Evolutionary conservation across 306 rosid genomes (phyloP).

Genomic region (Fagus crenata): DNA sequence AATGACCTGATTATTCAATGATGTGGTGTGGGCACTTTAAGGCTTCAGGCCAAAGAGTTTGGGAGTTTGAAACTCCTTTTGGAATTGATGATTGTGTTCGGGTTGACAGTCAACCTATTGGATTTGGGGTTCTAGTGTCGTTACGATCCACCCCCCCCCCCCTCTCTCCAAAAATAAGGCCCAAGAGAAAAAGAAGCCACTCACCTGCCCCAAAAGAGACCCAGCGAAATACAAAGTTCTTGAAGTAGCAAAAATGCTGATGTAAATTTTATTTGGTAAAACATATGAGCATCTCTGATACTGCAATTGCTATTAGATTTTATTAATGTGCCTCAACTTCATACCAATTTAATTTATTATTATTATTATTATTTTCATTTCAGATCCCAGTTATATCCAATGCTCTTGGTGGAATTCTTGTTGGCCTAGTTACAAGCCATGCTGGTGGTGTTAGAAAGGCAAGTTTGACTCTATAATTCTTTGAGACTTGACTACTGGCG

Average conservation of each 20-base stretch:
- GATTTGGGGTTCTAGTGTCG: background rate
- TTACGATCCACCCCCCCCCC: background rate
- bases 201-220: background rate
- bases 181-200: background rate
- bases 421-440: constrained; percentile 80
- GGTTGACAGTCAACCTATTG: background rate
- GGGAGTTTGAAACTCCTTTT: background rate
- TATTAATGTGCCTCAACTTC: constrained; percentile 26
- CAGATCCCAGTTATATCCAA: constrained; percentile 86
- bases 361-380: constrained; percentile 18
- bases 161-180: background rate
- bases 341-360: background rate
- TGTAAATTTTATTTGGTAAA: background rate
- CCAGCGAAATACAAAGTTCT: background rate
- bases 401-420: constrained; percentile 96
- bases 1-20: background rate
- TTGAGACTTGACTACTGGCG: background rate
- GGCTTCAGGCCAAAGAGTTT: background rate
- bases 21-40: background rate
- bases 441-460: constrained; percentile 99
- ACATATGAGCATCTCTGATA: background rate
- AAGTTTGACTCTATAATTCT: constrained; percentile 33
- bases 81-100: background rate
- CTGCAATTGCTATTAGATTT: constrained; percentile 8
- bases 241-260: background rate